Percentiles rank a stretch among this genome's conserved stretches.
phyloP scores from a whole-genome alignment of 345 rosid genomes.

The Erodium maritimum region DNA sequence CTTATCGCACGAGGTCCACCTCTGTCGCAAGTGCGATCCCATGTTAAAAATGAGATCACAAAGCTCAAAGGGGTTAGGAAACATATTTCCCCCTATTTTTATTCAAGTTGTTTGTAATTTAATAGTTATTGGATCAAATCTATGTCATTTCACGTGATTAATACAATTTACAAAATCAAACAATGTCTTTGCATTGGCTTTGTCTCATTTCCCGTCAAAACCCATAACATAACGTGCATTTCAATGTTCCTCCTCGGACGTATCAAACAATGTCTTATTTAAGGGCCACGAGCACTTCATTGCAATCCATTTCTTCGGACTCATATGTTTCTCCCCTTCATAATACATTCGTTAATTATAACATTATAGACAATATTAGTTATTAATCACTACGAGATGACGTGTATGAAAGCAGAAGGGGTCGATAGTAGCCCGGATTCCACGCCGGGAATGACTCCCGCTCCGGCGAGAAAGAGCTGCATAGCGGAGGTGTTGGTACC shows the following conservation, averaged over 20 bases:
- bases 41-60: too few relatives aligned
- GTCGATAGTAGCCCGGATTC: constrained; percentile 7
- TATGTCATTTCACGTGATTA: too few relatives aligned
- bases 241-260: neutral
- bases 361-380: too few relatives aligned
- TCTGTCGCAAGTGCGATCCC: too few relatives aligned
- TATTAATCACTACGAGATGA: neutral
- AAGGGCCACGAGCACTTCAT: neutral
- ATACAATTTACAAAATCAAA: too few relatives aligned
- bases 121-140: too few relatives aligned
- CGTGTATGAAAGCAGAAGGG: constrained; percentile 12
- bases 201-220: neutral
- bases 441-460: neutral
- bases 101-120: too few relatives aligned
- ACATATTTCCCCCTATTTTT: too few relatives aligned
- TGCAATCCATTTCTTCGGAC: neutral
- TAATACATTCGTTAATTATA: neutral
- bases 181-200: too few relatives aligned
- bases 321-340: neutral
- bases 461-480: neutral
- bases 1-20: too few relatives aligned
- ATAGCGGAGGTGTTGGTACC: constrained; percentile 16
- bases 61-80: too few relatives aligned
- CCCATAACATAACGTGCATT: neutral
- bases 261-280: too few relatives aligned